Evolutionary conservation across 257 asterid species (phyloP).

Genomic region (Coffea eugenioides): DNA sequence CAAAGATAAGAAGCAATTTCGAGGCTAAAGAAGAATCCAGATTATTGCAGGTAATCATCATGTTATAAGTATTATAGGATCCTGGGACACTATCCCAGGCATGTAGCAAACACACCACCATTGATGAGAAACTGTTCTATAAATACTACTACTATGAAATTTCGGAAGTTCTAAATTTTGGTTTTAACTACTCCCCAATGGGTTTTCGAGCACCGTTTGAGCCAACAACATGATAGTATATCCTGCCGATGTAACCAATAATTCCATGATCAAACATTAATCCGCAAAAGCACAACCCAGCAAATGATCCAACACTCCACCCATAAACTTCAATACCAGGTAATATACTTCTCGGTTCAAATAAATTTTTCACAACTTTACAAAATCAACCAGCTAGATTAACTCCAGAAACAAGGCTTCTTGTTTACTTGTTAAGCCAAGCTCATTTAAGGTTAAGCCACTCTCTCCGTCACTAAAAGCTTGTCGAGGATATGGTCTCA

Average conservation of each 20-base stretch:
- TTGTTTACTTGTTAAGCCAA: conserved; percentile 94
- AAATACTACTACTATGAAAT: not conserved
- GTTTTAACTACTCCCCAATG: not conserved
- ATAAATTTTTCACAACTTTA: conserved; percentile 20
- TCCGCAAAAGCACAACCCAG: conserved; percentile 8
- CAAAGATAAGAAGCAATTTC: not conserved
- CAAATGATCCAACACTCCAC: conserved; percentile 1
- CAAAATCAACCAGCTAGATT: conserved; percentile 38
- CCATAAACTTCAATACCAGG: not conserved
- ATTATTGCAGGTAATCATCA: not conserved
- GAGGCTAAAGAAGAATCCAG: not conserved
- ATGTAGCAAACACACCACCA: not conserved
- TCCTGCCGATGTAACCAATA: not conserved
- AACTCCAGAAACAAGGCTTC: conserved; percentile 92
- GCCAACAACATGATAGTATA: not conserved
- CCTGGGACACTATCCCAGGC: not conserved
- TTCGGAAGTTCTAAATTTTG: not conserved
- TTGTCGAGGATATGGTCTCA: conserved; percentile 86
- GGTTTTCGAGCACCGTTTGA: not conserved
- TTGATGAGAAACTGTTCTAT: too few species aligned
- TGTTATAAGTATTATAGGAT: not conserved
- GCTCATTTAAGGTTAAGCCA: conserved; percentile 51
- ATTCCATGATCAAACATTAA: not conserved
- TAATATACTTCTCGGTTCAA: conserved; percentile 6
- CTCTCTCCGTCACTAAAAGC: conserved; percentile 79